Evolutionary conservation across 768 basidiomycete genomes (phyloP).

Genomic region (Phanerochaete sordida): DNA sequence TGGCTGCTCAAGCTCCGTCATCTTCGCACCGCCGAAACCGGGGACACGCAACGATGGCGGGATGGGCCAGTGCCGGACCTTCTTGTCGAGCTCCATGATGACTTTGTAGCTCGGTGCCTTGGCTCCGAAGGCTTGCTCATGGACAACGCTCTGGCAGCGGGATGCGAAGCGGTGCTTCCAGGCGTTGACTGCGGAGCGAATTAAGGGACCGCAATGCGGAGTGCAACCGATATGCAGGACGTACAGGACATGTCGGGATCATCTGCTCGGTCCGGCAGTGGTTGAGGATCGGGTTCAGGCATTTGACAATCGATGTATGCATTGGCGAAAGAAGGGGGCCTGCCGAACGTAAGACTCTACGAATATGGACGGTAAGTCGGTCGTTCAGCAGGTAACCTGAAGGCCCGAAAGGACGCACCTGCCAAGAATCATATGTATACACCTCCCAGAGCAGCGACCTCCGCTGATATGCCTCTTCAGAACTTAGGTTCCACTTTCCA

Average conservation of each 20-base stretch:
- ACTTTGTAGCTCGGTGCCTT: slow-evolving; percentile 56
- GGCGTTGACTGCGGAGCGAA: slow-evolving; percentile 41
- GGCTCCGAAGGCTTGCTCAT: slow-evolving; percentile 67
- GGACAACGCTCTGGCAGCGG: slow-evolving; percentile 59
- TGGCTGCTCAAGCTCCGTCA: slow-evolving; percentile 29
- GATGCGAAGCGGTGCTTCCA: slow-evolving; percentile 70
- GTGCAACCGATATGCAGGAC: slow-evolving; percentile 19
- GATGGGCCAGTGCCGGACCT: slow-evolving; percentile 59
- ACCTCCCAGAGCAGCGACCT: slow-evolving; percentile 64
- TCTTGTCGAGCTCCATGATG: slow-evolving; percentile 63
- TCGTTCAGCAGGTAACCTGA: not conserved
- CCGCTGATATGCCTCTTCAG: slow-evolving; percentile 54
- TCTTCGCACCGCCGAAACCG: slow-evolving; percentile 46
- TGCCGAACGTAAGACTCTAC: slow-evolving; percentile 71
- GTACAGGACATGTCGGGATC: slow-evolving; percentile 63
- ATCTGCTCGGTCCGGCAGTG: slow-evolving; percentile 37
- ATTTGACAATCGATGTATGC: slow-evolving; percentile 55
- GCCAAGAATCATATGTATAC: slow-evolving; percentile 67
- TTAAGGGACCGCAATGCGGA: not conserved
- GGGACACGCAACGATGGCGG: slow-evolving; percentile 63
- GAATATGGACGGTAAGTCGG: not conserved
- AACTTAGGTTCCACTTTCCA: slow-evolving; percentile 56
- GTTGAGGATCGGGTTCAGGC: slow-evolving; percentile 37
- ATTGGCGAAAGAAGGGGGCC: slow-evolving; percentile 61
- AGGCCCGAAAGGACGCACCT: slow-evolving; percentile 37